Base-by-base conservation (phyloP, 345 rosid species). In the Noccaea bulbosa region DNA sequence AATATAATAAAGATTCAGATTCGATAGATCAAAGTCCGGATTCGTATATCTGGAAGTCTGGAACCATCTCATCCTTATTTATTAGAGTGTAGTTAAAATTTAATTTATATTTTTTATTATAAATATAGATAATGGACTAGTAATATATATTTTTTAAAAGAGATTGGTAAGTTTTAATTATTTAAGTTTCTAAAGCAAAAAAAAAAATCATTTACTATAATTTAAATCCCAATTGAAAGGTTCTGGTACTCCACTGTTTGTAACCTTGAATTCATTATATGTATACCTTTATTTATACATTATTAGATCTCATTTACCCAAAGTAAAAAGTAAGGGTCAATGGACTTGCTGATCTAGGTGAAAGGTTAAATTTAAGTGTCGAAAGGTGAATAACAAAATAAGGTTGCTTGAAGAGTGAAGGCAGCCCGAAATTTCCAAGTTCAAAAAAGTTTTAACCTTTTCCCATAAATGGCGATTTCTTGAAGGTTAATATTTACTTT, bases 401-500 rank as follows among this genome's bases (percentile, higher is more conserved):
- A 57, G 60, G 59, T 73, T 73, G 77, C 60, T 73, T 73, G 53
- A 48, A 48, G 51, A 57, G 45, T 56, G 39, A 57, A 65, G 43
- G 49, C 52, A 73, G 17, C 66, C 52, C 37, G 2, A 56, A 72
- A 30, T 48, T 56, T 32, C 66, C 43, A 57, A 57, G 46, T 38
- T 65, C 46, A 12, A 32, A 55, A 73, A 73, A 48, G 60, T 65
- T 56, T 73, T 30, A 39, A 41, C 51, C 2, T 73, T 65, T 40
- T 39, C 14, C 77, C 32, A 73, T 65, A 73, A 57, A 46, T 65
- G 53, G 41, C 53, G 72, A 44, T 65, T 73, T 73, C 77, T 65
- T 73, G 72, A 73, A 65, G 66, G 8, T 39, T 65, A 65, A 48
- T 48, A 73, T 57, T 73, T 73, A 73, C 77, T 65, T 73, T 57